phyloP scores from a whole-genome alignment of 2,329 filamentous ascomycete species.

The Paracoccidioides brasiliensis region DNA sequence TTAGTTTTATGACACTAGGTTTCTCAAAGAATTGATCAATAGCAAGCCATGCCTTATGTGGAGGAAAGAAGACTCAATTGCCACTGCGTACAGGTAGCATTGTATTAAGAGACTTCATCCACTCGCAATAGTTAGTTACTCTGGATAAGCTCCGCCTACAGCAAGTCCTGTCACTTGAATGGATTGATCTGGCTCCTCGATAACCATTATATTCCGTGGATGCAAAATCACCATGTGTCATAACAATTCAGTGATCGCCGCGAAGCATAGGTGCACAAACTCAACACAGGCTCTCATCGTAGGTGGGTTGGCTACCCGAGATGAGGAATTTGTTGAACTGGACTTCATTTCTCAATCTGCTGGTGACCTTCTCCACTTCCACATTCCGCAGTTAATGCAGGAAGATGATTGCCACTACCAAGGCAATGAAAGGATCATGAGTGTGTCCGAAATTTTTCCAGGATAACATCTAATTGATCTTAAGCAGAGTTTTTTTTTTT shows the following conservation, averaged over 20 bases:
- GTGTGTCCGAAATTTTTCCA: conserved; percentile 1
- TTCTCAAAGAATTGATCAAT: conserved; percentile 4
- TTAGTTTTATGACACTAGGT: not conserved
- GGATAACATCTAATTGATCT: conserved; percentile 6
- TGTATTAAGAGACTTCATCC: conserved; percentile 8
- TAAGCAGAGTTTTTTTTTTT: conserved; percentile 6
- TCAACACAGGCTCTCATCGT: conserved; percentile 1
- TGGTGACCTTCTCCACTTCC: conserved; percentile 9
- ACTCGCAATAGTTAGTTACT: conserved; percentile 17
- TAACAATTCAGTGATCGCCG: conserved; percentile 8
- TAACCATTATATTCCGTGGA: conserved; percentile 15
- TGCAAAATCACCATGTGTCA: conserved; percentile 17
- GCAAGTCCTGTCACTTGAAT: conserved; percentile 11
- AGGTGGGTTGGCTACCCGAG: not conserved
- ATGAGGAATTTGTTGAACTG: not conserved
- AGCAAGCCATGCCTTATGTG: conserved; percentile 4
- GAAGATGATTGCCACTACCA: conserved; percentile 5
- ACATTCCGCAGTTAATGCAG: conserved; percentile 8
- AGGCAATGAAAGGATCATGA: conserved; percentile 5
- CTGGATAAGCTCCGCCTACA: conserved; percentile 14
- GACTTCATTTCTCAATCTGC: conserved; percentile 14
- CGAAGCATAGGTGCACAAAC: conserved; percentile 3
- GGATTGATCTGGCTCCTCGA: conserved; percentile 4
- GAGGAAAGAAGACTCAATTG: conserved; percentile 4
- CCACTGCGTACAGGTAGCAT: not conserved